phyloP scores from a whole-genome alignment of 1,284 basidiomycete genomes.

The Dichomitus squalens region DNA sequence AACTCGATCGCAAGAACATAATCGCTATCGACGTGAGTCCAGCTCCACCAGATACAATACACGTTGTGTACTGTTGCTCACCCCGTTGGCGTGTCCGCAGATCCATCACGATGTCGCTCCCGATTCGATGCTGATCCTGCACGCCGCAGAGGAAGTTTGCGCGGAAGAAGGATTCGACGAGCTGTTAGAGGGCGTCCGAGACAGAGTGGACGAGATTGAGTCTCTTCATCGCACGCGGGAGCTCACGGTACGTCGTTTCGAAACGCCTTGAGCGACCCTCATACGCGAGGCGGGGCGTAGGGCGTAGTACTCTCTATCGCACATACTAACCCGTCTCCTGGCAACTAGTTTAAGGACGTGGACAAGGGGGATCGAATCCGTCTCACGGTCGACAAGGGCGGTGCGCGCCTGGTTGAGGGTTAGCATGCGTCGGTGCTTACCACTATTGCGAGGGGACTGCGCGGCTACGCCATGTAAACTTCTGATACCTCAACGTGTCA shows the following conservation, averaged over 20 bases:
- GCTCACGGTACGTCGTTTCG: conserved; percentile 54
- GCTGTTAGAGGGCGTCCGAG: conserved; percentile 66
- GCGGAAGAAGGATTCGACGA: conserved; percentile 75
- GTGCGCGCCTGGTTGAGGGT: conserved; percentile 31
- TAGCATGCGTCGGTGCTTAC: background rate
- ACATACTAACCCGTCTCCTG: conserved; percentile 6
- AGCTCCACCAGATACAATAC: background rate
- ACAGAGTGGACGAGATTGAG: conserved; percentile 76
- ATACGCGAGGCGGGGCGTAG: background rate
- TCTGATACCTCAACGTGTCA: background rate
- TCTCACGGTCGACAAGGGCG: conserved; percentile 65
- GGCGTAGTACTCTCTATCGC: too few relatives aligned
- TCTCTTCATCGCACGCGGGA: conserved; percentile 72
- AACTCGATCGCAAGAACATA: conserved; percentile 67
- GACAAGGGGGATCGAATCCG: conserved; percentile 57
- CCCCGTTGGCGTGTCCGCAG: conserved; percentile 36
- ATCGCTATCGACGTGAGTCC: conserved; percentile 74
- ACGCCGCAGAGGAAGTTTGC: conserved; percentile 70
- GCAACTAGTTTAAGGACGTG: conserved; percentile 66
- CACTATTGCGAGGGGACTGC: background rate
- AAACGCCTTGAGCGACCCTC: background rate
- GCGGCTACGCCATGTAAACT: background rate
- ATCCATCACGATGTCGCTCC: conserved; percentile 77
- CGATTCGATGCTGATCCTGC: conserved; percentile 76
- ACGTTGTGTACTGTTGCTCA: conserved; percentile 5